A percentile compares a stretch with the other conserved stretches of the same genome.
Evolutionary conservation across 1,284 basidiomycete genomes (phyloP).

Genomic region (Sporisorium sorghi): DNA sequence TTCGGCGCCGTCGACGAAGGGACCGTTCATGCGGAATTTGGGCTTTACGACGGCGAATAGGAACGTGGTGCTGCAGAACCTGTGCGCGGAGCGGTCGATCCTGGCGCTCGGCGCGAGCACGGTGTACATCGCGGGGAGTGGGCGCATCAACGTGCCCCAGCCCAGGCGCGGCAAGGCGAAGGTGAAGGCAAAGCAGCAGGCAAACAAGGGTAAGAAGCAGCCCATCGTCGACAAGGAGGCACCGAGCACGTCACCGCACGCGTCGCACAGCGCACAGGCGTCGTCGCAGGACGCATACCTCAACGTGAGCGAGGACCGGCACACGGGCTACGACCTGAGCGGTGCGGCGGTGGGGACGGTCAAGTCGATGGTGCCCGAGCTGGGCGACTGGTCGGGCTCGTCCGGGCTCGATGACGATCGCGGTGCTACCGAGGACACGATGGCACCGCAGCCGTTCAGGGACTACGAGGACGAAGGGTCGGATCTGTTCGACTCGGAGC

Average conservation of each 20-base stretch:
- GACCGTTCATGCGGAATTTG: constrained; percentile 39
- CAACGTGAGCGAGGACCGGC: constrained; percentile 22
- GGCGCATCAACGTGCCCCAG: constrained; percentile 29
- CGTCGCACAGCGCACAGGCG: constrained; percentile 5
- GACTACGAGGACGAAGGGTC: constrained; percentile 50
- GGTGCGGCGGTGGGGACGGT: constrained; percentile 22
- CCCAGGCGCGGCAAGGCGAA: constrained; percentile 16
- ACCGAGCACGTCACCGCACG: not conserved
- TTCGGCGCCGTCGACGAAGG: not conserved
- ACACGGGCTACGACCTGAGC: constrained; percentile 29
- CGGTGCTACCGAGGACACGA: constrained; percentile 2
- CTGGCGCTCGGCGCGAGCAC: constrained; percentile 36
- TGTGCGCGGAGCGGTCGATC: constrained; percentile 35
- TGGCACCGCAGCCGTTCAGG: constrained; percentile 17
- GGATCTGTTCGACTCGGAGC: constrained; percentile 38
- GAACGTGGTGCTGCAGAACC: constrained; percentile 40
- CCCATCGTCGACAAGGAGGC: constrained; percentile 6
- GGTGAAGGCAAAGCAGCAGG: constrained; percentile 5
- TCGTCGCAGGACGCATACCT: constrained; percentile 20
- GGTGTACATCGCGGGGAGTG: constrained; percentile 32
- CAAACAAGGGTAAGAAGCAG: constrained; percentile 1
- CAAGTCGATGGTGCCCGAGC: constrained; percentile 45
- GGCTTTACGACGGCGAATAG: constrained; percentile 46
- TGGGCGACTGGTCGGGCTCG: constrained; percentile 38
- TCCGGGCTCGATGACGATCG: constrained; percentile 3